Percentiles rank a stretch among this genome's conserved stretches.
Conservation (phyloP, 2,329 filamentous ascomycete genomes). For the Pyrenophora tritici-repentis region DNA sequence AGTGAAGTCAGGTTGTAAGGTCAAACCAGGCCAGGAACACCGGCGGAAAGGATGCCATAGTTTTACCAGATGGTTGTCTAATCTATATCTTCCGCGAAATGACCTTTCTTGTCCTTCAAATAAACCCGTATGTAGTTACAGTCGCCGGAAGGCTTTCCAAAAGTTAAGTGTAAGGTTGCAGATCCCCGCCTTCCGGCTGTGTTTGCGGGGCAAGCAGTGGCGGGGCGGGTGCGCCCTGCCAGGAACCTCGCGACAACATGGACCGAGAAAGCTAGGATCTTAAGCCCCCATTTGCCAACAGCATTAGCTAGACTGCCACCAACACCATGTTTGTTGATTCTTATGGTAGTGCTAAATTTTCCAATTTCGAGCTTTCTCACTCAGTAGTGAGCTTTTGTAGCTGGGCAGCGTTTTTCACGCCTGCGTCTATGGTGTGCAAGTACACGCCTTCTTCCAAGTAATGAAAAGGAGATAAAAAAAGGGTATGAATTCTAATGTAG, state of each 20-base stretch:
- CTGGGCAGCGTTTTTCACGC: no score
- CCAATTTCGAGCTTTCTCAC: no score
- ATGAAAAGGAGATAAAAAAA: no score
- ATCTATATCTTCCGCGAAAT: neutral
- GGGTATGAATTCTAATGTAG: no score
- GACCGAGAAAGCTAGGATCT: conserved; percentile 11
- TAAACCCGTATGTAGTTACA: neutral
- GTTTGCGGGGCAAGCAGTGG: conserved; percentile 5
- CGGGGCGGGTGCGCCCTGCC: conserved; percentile 17
- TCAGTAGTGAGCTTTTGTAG: no score
- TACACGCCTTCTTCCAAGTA: no score
- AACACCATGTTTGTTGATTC: no score
- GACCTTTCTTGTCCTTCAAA: neutral
- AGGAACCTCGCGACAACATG: conserved; percentile 19
- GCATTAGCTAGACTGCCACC: no score
- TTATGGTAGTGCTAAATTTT: no score
- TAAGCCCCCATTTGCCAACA: no score
- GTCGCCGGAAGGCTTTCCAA: neutral
- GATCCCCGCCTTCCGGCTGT: neutral
- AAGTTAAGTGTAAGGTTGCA: neutral
- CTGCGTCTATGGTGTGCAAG: no score
- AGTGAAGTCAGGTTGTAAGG: neutral
- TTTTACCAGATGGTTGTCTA: neutral
- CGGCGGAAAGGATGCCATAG: neutral
- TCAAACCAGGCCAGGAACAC: neutral